Percentiles rank a stretch among this genome's conserved stretches.
Conservation (phyloP, 192 early-diverging fungal species). For the Coemansia sp. region DNA sequence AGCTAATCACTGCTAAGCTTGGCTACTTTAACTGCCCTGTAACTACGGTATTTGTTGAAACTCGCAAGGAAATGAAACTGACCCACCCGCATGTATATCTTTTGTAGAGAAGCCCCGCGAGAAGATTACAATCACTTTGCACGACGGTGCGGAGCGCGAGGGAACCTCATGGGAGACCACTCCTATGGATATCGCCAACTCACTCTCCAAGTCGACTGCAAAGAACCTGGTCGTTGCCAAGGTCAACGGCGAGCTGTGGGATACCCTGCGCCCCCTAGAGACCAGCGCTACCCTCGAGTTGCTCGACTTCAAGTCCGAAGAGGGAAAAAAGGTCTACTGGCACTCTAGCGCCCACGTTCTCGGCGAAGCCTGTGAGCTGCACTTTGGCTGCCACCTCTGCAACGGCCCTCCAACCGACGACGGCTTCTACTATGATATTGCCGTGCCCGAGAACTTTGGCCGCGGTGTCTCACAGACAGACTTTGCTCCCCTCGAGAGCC, state of each 20-base stretch:
- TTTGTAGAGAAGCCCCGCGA: conserved; percentile 66
- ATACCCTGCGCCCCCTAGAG: conserved; percentile 86
- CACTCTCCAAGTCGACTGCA: conserved; percentile 83
- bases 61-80: no score
- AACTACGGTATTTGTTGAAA: no score
- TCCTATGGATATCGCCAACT: conserved; percentile 85
- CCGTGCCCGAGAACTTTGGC: conserved; percentile 56
- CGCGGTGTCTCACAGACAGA: conserved; percentile 78
- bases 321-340: conserved; percentile 96
- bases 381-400: conserved; percentile 97
- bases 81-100: no score
- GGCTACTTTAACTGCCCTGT: no score
- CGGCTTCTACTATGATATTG: conserved; percentile 98
- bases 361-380: conserved; percentile 94
- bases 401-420: conserved; percentile 93
- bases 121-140: conserved; percentile 79
- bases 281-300: conserved; percentile 75
- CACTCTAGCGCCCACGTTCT: conserved; percentile 97
- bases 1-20: no score
- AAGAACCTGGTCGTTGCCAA: conserved; percentile 93
- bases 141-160: conserved; percentile 76
- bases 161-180: conserved; percentile 95
- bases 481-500: conserved; percentile 82
- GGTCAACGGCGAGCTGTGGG: conserved; percentile 86
- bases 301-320: conserved; percentile 90